Evolutionary conservation across 768 basidiomycete genomes (phyloP).

Genomic region (Lyophyllum shimeji): DNA sequence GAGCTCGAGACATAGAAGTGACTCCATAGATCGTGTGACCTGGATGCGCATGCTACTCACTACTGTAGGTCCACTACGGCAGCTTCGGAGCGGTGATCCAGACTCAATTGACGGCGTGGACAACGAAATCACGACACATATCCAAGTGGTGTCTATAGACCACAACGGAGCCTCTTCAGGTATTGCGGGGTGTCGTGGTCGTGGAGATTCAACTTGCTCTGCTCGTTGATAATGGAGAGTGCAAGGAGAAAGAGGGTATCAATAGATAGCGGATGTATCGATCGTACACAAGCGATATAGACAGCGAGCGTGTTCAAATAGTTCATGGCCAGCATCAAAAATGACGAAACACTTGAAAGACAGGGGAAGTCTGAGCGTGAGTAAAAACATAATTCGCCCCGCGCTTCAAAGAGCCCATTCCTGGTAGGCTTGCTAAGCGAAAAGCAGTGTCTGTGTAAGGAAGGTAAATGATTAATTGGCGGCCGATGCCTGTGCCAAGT

Average conservation of each 20-base stretch:
- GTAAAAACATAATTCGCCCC: background rate
- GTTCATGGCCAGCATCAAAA: background rate
- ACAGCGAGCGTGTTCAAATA: background rate
- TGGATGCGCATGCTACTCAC: background rate
- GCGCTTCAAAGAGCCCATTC: background rate
- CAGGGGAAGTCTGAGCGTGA: background rate
- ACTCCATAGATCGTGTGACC: constrained; percentile 1
- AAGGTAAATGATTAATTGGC: background rate
- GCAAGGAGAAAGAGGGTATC: background rate
- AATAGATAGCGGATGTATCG: background rate
- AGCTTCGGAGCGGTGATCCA: background rate
- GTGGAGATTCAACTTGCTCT: too few relatives aligned
- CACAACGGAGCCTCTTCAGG: too few relatives aligned
- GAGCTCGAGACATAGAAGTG: background rate
- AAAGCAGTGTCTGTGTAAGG: background rate
- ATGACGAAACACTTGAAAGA: background rate
- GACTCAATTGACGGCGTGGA: background rate
- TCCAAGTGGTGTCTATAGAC: too few relatives aligned
- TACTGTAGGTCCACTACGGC: background rate
- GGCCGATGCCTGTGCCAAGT: constrained; percentile 12
- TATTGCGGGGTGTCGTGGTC: too few relatives aligned
- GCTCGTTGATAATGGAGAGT: background rate
- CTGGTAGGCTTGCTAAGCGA: background rate
- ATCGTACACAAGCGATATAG: background rate
- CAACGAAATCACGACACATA: too few relatives aligned